Evolutionary conservation across 2,329 filamentous ascomycete species (phyloP), one percentile per base, ranked within the genome.

Genomic region (Botrytis squamosa): DNA sequence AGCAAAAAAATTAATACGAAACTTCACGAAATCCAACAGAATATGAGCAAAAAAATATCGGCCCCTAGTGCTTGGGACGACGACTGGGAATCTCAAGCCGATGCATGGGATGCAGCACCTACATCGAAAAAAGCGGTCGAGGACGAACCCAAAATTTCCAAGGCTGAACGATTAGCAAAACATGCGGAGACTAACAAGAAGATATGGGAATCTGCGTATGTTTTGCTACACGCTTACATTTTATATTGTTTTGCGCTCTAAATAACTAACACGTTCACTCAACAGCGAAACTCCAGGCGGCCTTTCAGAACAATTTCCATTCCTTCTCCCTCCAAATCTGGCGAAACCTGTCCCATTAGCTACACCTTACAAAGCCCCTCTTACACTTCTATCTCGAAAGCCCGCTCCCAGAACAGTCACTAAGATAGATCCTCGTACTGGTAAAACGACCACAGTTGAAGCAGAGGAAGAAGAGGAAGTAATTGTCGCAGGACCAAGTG

Each of bases 141-240:
- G 70, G 76, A 79, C 60, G 75, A 77, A 60, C 75, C 77, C n/a
- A 81, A 80, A 55, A 70, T 94, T 74, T 90, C 89, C 77, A 94
- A 92, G 80, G 90, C 93, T 6, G 92, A 98, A 83, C 90, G 92
- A 60, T 86, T 92, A 75, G 93, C 92, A 20, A 89, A 91, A 81
- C 95, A 98, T 82, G 89, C 88, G 42, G 94, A 97, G 81, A 88
- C 91, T 71, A 97, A 98, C 82, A 90, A 91, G 79, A 92, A 92
- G 82, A 84, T 98, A 73, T 98, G 95, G 95, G 90, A 96, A 80
- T 91, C 94, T 80, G 95, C 95, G 92, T 96, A 89, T 73, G 89
- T 79, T 36, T 63, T 44, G 8, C 36, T 33, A 16, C 20, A 36
- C 36, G 46, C 18, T 49, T 20, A 62, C 38, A 63, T 8, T 52